Conservation (phyloP, 2,329 filamentous ascomycete species). For the Ramularia endophylla region DNA sequence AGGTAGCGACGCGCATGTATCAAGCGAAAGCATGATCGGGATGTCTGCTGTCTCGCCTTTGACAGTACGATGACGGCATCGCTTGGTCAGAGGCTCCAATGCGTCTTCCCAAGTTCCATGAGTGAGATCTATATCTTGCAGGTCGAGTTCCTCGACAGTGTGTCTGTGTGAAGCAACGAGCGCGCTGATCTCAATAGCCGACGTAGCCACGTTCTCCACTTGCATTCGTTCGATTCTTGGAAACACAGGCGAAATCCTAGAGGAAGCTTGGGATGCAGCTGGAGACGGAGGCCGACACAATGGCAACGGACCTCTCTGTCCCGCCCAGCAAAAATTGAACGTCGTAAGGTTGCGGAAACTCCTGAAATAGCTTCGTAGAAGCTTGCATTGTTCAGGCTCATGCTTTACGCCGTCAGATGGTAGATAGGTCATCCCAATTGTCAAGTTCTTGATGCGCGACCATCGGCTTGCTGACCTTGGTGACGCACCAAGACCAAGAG, state of each 20-base stretch:
- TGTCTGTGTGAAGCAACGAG: slow-evolving; percentile 63
- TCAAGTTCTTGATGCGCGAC: slow-evolving; percentile 69
- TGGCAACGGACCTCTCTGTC: slow-evolving; percentile 66
- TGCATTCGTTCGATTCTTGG: slow-evolving; percentile 61
- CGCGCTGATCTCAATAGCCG: slow-evolving; percentile 61
- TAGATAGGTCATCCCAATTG: slow-evolving; percentile 55
- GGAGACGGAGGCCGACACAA: slow-evolving; percentile 39
- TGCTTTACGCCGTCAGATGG: slow-evolving; percentile 40
- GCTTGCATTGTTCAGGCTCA: slow-evolving; percentile 54
- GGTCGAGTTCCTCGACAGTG: slow-evolving; percentile 70
- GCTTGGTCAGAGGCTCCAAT: slow-evolving; percentile 59
- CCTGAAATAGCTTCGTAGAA: slow-evolving; percentile 75
- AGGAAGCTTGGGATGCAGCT: slow-evolving; percentile 34
- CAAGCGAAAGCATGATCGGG: slow-evolving; percentile 31
- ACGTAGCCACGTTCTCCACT: slow-evolving; percentile 67
- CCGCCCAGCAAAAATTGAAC: slow-evolving; percentile 72
- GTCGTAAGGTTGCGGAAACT: slow-evolving; percentile 50
- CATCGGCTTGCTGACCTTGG: slow-evolving; percentile 68
- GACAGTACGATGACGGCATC: slow-evolving; percentile 2
- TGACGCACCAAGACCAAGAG: slow-evolving; percentile 67
- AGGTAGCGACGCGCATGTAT: slow-evolving; percentile 8
- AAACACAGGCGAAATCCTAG: slow-evolving; percentile 52
- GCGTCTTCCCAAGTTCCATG: slow-evolving; percentile 77
- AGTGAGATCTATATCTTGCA: slow-evolving; percentile 67
- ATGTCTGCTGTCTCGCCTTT: slow-evolving; percentile 22